Evolutionary conservation across 805 yeast species (phyloP).

Genomic region (Pichia deserticola): DNA sequence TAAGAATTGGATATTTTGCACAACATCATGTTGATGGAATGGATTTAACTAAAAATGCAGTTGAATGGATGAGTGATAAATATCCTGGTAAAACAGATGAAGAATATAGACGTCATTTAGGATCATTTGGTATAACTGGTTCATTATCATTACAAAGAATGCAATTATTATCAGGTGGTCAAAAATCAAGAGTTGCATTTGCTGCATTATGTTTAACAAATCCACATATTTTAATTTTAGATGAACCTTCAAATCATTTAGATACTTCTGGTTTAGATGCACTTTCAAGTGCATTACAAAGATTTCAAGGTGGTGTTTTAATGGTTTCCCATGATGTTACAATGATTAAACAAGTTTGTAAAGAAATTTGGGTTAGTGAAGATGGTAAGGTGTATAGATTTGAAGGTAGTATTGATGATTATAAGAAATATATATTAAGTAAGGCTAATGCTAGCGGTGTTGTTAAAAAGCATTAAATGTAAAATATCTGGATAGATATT

Average conservation of each 20-base stretch:
- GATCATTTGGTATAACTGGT: constrained; percentile 96
- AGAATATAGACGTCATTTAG: constrained; percentile 93
- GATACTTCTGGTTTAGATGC: constrained; percentile 99
- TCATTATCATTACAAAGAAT: constrained; percentile 87
- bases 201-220: constrained; percentile 86
- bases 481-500: not conserved
- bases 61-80: constrained; percentile 84
- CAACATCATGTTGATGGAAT: constrained; percentile 98
- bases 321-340: constrained; percentile 98
- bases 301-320: constrained; percentile 89
- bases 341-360: constrained; percentile 81
- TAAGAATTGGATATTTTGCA: constrained; percentile 94
- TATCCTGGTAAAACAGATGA: constrained; percentile 94
- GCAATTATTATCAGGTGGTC: constrained; percentile 92
- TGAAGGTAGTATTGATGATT: constrained; percentile 77
- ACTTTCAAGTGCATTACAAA: constrained; percentile 76
- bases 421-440: constrained; percentile 78
- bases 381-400: constrained; percentile 71
- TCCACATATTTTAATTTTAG: constrained; percentile 87
- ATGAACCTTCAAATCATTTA: constrained; percentile 97
- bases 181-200: constrained; percentile 95
- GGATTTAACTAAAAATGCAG: constrained; percentile 82
- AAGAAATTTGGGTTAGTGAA: constrained; percentile 95
- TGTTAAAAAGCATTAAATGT: constrained; percentile 64
- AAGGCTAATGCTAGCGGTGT: constrained; percentile 82